Conservation (phyloP, 164 flowering plant species). For the Berberis thunbergii region DNA sequence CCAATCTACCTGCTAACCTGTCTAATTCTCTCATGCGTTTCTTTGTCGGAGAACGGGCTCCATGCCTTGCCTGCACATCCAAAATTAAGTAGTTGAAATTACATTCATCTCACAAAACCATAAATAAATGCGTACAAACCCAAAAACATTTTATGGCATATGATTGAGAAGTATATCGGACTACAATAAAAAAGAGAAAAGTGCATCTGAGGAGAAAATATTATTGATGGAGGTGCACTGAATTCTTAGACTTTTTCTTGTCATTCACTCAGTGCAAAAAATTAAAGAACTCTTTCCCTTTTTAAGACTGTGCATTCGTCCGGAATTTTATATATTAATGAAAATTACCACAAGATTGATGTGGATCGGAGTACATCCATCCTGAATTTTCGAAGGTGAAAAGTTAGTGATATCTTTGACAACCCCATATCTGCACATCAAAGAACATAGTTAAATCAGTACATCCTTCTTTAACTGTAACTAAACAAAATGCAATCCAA, state of each 20-base stretch:
- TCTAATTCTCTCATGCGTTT: constrained; percentile 68
- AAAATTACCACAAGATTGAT: constrained; percentile 78
- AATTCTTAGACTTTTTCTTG: no score
- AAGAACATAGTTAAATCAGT: no score
- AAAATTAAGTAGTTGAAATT: not conserved
- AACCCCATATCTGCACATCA: constrained; percentile 48
- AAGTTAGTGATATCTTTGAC: constrained; percentile 33
- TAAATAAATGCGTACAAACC: not conserved
- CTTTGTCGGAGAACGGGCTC: constrained; percentile 91
- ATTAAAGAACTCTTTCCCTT: no score
- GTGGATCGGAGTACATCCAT: constrained; percentile 65
- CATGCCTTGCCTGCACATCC: constrained; percentile 75
- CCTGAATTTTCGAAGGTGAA: constrained; percentile 36
- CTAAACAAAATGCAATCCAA: no score
- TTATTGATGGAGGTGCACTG: no score
- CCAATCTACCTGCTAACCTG: constrained; percentile 37
- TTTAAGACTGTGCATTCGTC: not conserved
- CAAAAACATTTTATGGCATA: not conserved
- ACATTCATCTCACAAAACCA: not conserved
- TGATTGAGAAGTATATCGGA: no score
- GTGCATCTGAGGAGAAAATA: no score
- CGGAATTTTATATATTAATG: not conserved
- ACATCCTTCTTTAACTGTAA: no score
- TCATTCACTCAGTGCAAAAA: no score
- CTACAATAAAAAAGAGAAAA: no score